Evolutionary conservation across 164 flowering plant genomes (phyloP).

Genomic region (Tetracentron sinense): DNA sequence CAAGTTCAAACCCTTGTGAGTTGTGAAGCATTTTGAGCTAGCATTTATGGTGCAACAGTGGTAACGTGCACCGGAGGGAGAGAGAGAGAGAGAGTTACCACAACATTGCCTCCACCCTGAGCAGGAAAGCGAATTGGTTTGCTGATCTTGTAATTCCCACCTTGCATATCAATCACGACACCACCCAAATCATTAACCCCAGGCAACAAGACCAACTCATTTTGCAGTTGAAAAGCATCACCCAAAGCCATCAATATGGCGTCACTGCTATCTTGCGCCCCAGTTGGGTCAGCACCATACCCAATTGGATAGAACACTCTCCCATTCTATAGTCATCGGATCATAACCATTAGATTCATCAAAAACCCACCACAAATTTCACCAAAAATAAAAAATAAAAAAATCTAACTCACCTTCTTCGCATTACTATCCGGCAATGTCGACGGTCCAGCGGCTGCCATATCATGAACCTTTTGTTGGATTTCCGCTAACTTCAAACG

Average conservation of each 20-base stretch:
- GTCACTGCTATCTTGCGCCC: constrained; percentile 1
- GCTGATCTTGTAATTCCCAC: background rate
- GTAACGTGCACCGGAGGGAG: constrained; percentile 1
- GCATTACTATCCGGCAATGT: too few relatives aligned
- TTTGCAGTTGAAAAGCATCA: constrained; percentile 1
- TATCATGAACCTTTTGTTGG: too few relatives aligned
- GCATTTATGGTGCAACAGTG: too few relatives aligned
- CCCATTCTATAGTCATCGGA: background rate
- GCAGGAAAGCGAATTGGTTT: constrained; percentile 3
- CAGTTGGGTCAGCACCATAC: constrained; percentile 6
- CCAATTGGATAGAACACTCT: constrained; percentile 4
- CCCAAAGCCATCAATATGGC: background rate
- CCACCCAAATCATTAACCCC: background rate
- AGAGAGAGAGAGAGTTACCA: constrained; percentile 8
- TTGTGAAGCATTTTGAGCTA: too few relatives aligned
- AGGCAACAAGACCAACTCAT: background rate
- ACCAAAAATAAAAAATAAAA: too few relatives aligned
- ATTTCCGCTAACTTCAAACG: too few relatives aligned
- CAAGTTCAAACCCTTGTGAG: too few relatives aligned
- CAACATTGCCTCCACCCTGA: background rate
- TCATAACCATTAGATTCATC: too few relatives aligned
- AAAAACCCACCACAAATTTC: too few relatives aligned
- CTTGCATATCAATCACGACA: constrained; percentile 2
- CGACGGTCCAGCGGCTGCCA: background rate
- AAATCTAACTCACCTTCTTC: too few relatives aligned